Evolutionary conservation across 2,329 filamentous ascomycete genomes (phyloP).

Genomic region (Aspergillus sp.): DNA sequence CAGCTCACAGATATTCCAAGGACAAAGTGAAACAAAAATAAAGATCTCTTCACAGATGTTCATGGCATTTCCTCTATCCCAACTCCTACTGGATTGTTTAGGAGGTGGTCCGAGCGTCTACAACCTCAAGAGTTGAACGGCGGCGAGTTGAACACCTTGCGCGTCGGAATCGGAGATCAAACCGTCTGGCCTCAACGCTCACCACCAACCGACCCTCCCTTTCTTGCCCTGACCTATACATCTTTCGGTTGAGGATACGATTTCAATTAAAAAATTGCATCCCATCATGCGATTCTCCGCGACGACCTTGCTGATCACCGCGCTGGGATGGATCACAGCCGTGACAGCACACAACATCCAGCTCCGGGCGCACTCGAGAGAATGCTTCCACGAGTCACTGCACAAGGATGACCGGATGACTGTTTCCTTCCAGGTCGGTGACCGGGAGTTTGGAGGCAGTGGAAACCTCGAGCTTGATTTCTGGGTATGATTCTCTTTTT

Average conservation of each 20-base stretch:
- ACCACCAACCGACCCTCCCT: conserved; percentile 7
- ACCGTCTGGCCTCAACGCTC: conserved; percentile 2
- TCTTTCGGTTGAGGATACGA: conserved; percentile 1
- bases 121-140: conserved; percentile 16
- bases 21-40: neutral
- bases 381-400: conserved; percentile 94
- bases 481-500: conserved; percentile 62
- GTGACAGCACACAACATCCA: conserved; percentile 89
- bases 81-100: conserved; percentile 7
- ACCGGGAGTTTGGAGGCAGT: conserved; percentile 89
- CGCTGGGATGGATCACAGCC: conserved; percentile 55
- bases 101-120: conserved; percentile 30
- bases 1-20: too few relatives aligned
- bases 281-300: conserved; percentile 38
- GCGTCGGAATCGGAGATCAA: conserved; percentile 15
- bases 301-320: conserved; percentile 43
- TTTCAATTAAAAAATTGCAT: neutral
- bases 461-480: conserved; percentile 97
- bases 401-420: conserved; percentile 97
- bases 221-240: conserved; percentile 1
- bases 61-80: too few relatives aligned
- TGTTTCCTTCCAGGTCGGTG: conserved; percentile 95
- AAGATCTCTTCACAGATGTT: neutral
- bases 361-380: conserved; percentile 83
- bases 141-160: conserved; percentile 27